A percentile compares a stretch with the other conserved stretches of the same genome.
Conservation (phyloP, 2,329 filamentous ascomycete species). For the Clonostachys sp. region DNA sequence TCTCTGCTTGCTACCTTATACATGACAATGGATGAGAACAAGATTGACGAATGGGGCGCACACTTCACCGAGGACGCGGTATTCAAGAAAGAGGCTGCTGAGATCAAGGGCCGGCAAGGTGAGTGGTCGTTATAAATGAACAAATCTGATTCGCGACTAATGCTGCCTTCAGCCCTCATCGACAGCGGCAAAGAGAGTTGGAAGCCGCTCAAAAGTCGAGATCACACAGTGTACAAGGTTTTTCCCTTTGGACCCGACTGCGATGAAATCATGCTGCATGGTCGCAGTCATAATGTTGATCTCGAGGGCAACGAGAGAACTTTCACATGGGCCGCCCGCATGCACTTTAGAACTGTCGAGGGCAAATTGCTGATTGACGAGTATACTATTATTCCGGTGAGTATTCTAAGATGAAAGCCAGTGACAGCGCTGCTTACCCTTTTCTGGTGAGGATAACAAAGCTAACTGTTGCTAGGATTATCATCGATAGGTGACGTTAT, state of each 20-base stretch:
- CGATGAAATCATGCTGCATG: not conserved
- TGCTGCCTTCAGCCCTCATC: not conserved
- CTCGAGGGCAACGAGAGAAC: not conserved
- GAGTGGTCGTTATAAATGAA: not conserved
- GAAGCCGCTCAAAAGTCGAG: not conserved
- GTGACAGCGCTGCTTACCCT: too few species aligned
- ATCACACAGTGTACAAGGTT: not conserved
- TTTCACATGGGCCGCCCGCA: not conserved
- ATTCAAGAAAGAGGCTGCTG: not conserved
- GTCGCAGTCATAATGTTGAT: not conserved
- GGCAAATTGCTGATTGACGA: not conserved
- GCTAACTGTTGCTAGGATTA: too few species aligned
- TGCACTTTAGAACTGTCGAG: not conserved
- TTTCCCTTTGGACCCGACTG: not conserved
- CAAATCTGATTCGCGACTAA: too few species aligned
- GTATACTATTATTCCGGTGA: not conserved
- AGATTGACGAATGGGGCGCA: slow-evolving; percentile 1
- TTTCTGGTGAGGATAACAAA: too few species aligned
- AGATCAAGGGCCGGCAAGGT: not conserved
- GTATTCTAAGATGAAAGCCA: not conserved
- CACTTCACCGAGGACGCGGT: slow-evolving; percentile 1
- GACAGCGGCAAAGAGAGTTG: not conserved
- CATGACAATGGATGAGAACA: slow-evolving; percentile 1
- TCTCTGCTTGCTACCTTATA: not conserved
- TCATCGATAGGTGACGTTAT: too few species aligned